Base-by-base conservation (phyloP, 768 basidiomycete genomes). In the Wakefieldia striispora region DNA sequence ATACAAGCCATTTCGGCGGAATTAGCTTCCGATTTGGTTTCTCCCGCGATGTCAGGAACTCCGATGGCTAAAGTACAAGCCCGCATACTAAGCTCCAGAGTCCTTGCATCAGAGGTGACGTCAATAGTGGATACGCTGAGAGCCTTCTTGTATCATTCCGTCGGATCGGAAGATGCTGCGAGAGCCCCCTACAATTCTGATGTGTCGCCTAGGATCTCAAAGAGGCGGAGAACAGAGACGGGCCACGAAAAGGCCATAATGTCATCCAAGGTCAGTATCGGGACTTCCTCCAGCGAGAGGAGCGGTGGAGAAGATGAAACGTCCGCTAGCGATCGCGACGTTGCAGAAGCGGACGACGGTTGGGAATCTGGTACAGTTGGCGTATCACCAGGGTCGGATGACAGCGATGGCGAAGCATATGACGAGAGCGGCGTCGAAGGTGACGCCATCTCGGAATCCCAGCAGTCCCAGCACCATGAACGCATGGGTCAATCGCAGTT, bases 61-160 rank as follows among this genome's bases (percentile, higher is more conserved):
- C 62, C 71, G 13, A 59, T 69, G 23, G 77, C 75, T 3, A 89
- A 87, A 68, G 78, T 86, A 1, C 84, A 87, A 57, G 82, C 77
- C 52, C 80, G 87, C 33, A 69, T 95, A 9, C 72, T 88, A 36
- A 93, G 90, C 60, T 86, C 86, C 4, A 92, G 88, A 63, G 65
- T 75, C n/a, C 70, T 93, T 11, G 83, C 89, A 1, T 70, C 73
- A 3, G 81, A 80, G 54, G 72, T 91, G 2, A 69, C 70, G 7
- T 63, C 66, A 20, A 76, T 79, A 13, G 61, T 93, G 2, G 73
- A 74, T 10, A 72, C 74, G 42, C 63, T 92, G 6, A 72, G 71
- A 49, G 59, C 67, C 14, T 54, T 80, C 26, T 49, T 83, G 13
- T 55, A 72, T 26, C 72, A 70, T 39, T 38, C 29, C 14, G 27